Percentiles rank a stretch among this genome's conserved stretches.
These are phyloP conservation scores for Penicillium soppii DNA, from an alignment of 495 filamentous ascomycete genomes.

Conservation along the genomic window DNA sequence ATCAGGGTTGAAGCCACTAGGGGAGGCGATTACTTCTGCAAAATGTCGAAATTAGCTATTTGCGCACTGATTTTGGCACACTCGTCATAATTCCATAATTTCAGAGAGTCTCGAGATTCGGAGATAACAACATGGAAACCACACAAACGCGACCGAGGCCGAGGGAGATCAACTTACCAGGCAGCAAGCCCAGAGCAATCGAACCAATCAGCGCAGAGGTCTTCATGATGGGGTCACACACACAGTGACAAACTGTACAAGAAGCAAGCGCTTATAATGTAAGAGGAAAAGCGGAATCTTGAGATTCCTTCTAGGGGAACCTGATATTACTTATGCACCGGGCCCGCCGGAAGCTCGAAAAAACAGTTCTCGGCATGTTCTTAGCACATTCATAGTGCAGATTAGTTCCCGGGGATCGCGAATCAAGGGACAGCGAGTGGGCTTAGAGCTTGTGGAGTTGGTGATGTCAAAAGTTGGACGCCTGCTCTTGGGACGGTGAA, in stretches of 20 bases:
- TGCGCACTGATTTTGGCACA: not conserved
- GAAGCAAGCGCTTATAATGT: not conserved
- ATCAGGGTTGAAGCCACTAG: slow-evolving; percentile 6
- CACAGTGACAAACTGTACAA: not conserved
- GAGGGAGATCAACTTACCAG: slow-evolving; percentile 22
- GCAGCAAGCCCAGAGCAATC: slow-evolving; percentile 30
- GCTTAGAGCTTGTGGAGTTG: slow-evolving; percentile 9
- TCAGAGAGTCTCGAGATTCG: no score
- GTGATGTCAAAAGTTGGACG: slow-evolving; percentile 16
- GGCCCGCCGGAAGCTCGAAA: slow-evolving; percentile 24
- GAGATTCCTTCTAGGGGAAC: slow-evolving; percentile 7
- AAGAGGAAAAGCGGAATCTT: not conserved
- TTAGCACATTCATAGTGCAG: slow-evolving; percentile 4
- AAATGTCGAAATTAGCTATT: not conserved
- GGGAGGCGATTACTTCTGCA: slow-evolving; percentile 21
- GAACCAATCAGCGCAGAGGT: slow-evolving; percentile 15
- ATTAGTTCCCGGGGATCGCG: slow-evolving; percentile 9
- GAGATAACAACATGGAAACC: no score
- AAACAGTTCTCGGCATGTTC: slow-evolving; percentile 10
- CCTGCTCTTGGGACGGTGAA: slow-evolving; percentile 1
- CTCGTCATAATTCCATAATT: no score
- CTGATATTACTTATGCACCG: slow-evolving; percentile 26
- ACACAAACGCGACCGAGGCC: slow-evolving; percentile 2
- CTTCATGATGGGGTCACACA: slow-evolving; percentile 23
- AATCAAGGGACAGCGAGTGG: slow-evolving; percentile 19